Percentiles rank a stretch among this genome's conserved stretches.
Evolutionary conservation across 1,284 basidiomycete genomes (phyloP).

Genomic region (Inonotus obliquus): DNA sequence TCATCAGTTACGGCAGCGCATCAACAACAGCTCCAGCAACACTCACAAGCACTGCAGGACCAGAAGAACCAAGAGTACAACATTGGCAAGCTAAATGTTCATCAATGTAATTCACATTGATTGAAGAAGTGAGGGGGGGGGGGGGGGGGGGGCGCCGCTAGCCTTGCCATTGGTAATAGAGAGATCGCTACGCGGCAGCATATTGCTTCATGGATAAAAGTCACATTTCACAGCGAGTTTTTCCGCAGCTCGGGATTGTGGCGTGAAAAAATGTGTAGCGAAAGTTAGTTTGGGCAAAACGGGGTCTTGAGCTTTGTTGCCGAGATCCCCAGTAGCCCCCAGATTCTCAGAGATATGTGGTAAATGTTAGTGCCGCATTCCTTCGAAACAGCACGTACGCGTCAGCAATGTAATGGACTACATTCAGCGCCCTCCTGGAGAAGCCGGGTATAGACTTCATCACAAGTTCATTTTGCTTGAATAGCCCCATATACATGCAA

Average conservation of each 20-base stretch:
- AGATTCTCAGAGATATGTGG: not conserved
- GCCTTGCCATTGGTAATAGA: no score
- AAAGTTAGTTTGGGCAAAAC: not conserved
- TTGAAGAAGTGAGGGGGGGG: not conserved
- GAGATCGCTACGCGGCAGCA: not conserved
- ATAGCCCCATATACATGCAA: no score
- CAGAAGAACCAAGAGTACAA: not conserved
- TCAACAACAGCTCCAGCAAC: not conserved
- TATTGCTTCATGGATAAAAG: not conserved
- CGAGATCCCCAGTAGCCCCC: not conserved
- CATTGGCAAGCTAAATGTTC: not conserved
- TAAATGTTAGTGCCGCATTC: not conserved
- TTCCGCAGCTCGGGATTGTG: not conserved
- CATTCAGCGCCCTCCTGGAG: not conserved
- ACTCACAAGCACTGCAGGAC: not conserved
- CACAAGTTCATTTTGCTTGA: no score
- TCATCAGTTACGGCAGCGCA: not conserved
- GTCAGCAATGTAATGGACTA: not conserved
- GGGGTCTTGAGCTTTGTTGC: conserved; percentile 1
- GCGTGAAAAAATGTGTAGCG: not conserved
- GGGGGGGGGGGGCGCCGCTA: no score
- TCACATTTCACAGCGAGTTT: not conserved
- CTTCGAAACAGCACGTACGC: not conserved
- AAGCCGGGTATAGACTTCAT: not conserved
- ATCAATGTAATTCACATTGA: not conserved